Percentiles rank a stretch among this genome's conserved stretches.
phyloP scores from a whole-genome alignment of 2,329 filamentous ascomycete species.

The Neonectria faginata region DNA sequence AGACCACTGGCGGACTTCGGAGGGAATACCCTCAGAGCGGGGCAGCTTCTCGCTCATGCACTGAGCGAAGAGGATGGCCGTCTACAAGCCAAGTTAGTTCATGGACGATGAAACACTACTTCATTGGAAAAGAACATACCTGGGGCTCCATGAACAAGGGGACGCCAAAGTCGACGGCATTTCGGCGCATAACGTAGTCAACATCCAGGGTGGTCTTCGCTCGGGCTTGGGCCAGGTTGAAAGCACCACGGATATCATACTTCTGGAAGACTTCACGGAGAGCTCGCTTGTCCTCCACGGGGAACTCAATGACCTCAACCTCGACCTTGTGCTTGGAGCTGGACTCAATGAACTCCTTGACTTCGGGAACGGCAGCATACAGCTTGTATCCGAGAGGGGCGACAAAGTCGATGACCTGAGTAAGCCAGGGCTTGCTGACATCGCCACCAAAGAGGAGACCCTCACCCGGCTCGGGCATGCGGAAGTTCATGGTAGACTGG shows the following conservation, averaged over 20 bases:
- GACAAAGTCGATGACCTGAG: constrained; percentile 86
- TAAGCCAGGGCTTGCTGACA: constrained; percentile 75
- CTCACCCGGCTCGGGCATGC: constrained; percentile 92
- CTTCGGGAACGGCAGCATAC: constrained; percentile 82
- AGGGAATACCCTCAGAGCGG: constrained; percentile 85
- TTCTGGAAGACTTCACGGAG: constrained; percentile 96
- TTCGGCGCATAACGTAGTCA: constrained; percentile 98
- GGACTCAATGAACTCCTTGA: constrained; percentile 86
- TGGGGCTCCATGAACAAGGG: constrained; percentile 98
- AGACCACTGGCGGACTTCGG: constrained; percentile 93
- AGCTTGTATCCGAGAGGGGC: constrained; percentile 94
- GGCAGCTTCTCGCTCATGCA: constrained; percentile 98
- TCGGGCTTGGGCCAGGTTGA: constrained; percentile 89
- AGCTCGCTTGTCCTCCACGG: constrained; percentile 93
- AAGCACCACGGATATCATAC: constrained; percentile 94
- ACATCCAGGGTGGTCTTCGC: constrained; percentile 89
- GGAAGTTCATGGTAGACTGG: constrained; percentile 99
- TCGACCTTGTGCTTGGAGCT: constrained; percentile 73
- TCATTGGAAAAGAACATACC: constrained; percentile 66
- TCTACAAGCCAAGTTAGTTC: constrained; percentile 66
- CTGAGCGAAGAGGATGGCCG: constrained; percentile 92
- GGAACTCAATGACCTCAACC: constrained; percentile 96
- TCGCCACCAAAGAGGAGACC: constrained; percentile 96
- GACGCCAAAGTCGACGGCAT: constrained; percentile 97
- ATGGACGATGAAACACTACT: neutral